A percentile compares a stretch with the other conserved stretches of the same genome.
Evolutionary conservation across 139 green algal species (phyloP).

Genomic region (Coelastrella sp.): DNA sequence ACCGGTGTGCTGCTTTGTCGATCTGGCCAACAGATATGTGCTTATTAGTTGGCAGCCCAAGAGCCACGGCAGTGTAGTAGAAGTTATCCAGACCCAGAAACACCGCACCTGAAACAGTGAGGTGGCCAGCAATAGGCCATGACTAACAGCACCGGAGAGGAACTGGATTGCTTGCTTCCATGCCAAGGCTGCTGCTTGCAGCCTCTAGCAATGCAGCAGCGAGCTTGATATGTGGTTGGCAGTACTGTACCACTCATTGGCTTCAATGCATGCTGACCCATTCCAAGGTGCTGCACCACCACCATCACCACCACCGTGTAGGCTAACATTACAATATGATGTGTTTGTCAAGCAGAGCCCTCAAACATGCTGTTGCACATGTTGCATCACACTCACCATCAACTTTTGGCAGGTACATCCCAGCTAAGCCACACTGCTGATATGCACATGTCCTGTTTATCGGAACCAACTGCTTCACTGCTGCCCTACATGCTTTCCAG

Average conservation of each 20-base stretch:
- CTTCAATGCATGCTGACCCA: no score
- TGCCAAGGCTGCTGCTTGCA: not conserved
- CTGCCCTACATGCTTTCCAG: constrained; percentile 29
- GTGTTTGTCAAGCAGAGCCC: not conserved
- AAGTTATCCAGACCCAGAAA: constrained; percentile 39
- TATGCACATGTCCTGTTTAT: not conserved
- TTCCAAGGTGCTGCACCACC: no score
- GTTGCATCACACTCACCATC: not conserved
- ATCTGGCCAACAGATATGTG: constrained; percentile 2
- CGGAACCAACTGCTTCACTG: not conserved
- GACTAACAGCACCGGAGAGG: not conserved
- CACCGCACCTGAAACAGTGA: not conserved
- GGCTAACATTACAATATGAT: not conserved
- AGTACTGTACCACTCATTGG: no score
- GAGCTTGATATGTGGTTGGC: no score
- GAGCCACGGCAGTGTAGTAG: constrained; percentile 6
- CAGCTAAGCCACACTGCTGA: constrained; percentile 3
- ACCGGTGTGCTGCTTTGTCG: not conserved
- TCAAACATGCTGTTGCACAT: not conserved
- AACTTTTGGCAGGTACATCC: not conserved
- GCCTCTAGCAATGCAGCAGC: no score
- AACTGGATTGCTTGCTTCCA: not conserved
- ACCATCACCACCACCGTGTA: no score
- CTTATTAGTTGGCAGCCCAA: not conserved
- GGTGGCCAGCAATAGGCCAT: no score